Evolutionary conservation across 2,329 filamentous ascomycete species (phyloP).

Genomic region (Neofusicoccum sp.): DNA sequence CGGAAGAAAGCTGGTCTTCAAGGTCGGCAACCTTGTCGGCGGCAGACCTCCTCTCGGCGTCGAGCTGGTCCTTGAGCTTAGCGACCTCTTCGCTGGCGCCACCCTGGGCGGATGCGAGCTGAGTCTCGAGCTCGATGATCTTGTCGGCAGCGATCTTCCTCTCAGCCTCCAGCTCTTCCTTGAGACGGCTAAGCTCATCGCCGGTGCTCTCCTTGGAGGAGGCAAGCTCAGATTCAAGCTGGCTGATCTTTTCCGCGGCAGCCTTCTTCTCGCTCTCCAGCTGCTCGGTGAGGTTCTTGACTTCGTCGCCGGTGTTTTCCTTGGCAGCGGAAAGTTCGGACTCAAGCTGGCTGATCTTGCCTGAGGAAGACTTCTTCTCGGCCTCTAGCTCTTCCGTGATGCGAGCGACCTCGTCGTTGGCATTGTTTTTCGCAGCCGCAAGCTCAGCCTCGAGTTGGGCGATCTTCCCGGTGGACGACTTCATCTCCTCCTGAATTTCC

Average conservation of each 20-base stretch:
- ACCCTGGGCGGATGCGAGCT: background rate
- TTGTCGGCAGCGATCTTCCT: conserved; percentile 9
- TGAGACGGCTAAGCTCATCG: conserved; percentile 2
- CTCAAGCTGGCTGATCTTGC: conserved; percentile 2
- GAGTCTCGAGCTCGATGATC: conserved; percentile 2
- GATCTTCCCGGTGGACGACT: conserved; percentile 14
- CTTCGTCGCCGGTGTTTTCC: background rate
- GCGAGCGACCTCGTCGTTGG: conserved; percentile 2
- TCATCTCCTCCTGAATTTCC: conserved; percentile 12
- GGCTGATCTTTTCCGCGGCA: conserved; percentile 13
- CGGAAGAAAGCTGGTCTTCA: conserved; percentile 5
- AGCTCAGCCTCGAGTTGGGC: conserved; percentile 8
- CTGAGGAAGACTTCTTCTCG: conserved; percentile 3
- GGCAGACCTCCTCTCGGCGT: conserved; percentile 1
- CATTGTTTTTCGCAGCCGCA: background rate
- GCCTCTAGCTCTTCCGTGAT: conserved; percentile 1
- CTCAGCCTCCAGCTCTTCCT: conserved; percentile 2
- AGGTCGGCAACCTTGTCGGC: conserved; percentile 14
- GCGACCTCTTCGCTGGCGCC: background rate
- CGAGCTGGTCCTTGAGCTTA: conserved; percentile 7
- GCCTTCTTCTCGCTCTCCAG: background rate
- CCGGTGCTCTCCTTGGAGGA: conserved; percentile 2
- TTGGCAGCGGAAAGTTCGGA: conserved; percentile 1
- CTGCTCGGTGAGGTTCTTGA: background rate
- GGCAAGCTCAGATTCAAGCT: conserved; percentile 12